A percentile compares a stretch with the other conserved stretches of the same genome.
Conservation (phyloP, 768 basidiomycete species). For the Dioszegia hungarica region DNA sequence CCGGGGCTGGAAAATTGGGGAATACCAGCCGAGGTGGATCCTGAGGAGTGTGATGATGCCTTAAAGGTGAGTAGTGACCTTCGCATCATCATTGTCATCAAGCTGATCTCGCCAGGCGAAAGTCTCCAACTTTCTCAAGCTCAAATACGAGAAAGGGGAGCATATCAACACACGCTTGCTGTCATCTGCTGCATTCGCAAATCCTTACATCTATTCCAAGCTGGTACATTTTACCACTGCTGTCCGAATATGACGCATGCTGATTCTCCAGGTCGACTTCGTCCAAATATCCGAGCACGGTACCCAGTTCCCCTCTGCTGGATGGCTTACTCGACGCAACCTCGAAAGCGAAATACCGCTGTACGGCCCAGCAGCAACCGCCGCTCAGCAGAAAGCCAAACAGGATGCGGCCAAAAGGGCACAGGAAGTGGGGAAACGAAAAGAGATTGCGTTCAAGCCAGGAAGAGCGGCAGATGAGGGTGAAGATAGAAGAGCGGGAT, state of each 20-base stretch:
- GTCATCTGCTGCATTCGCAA: conserved; percentile 86
- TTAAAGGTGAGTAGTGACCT: conserved; percentile 21
- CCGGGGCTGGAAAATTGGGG: conserved; percentile 38
- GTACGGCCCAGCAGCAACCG: conserved; percentile 71
- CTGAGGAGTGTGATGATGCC: conserved; percentile 5
- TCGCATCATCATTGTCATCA: background rate
- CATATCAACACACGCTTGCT: conserved; percentile 97
- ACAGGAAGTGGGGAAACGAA: conserved; percentile 59
- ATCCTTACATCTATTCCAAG: conserved; percentile 92
- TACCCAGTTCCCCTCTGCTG: conserved; percentile 68
- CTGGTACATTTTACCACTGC: conserved; percentile 55
- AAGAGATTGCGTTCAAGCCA: conserved; percentile 61
- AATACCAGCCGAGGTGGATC: conserved; percentile 38
- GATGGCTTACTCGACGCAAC: conserved; percentile 60
- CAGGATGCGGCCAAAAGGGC: conserved; percentile 57
- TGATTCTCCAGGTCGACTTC: conserved; percentile 61
- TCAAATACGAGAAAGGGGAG: conserved; percentile 63
- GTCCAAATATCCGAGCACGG: conserved; percentile 81
- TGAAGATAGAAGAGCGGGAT: background rate
- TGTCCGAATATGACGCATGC: background rate
- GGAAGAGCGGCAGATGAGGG: background rate
- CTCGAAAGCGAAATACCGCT: conserved; percentile 60
- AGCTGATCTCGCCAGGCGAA: conserved; percentile 58
- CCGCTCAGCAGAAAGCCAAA: conserved; percentile 61
- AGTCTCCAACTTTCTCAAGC: conserved; percentile 66